Percentiles rank a stretch among this genome's conserved stretches.
Evolutionary conservation across 768 basidiomycete genomes (phyloP).

Genomic region (Baorangia bicolor): DNA sequence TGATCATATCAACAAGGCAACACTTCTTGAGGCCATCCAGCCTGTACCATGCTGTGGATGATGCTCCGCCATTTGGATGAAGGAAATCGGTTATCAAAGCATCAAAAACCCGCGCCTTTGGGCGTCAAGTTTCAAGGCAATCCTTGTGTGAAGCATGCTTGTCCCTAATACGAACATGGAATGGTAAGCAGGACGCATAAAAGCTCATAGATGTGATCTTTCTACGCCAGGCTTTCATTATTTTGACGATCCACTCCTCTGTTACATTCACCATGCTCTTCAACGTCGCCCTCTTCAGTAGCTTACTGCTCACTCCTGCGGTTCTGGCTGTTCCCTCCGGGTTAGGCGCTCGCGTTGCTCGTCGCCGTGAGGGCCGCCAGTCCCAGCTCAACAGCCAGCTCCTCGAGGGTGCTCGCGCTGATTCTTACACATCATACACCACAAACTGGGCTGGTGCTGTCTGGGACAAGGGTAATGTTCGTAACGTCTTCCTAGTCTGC

Average conservation of each 20-base stretch:
- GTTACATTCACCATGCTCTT: neutral
- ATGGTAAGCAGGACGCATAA: neutral
- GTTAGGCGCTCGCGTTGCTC: too few species aligned
- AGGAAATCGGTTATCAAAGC: too few species aligned
- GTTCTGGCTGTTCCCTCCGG: neutral
- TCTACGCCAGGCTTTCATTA: neutral
- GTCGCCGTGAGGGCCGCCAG: neutral
- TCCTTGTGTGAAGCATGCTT: neutral
- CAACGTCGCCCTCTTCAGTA: neutral
- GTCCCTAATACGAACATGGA: neutral
- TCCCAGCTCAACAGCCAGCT: neutral
- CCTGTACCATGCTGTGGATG: too few species aligned
- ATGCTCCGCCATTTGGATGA: too few species aligned
- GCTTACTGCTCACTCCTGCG: neutral
- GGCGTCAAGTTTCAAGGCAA: neutral
- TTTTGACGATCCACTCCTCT: neutral
- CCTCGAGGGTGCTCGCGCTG: neutral
- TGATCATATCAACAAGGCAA: too few species aligned
- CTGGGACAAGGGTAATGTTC: neutral
- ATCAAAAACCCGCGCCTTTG: too few species aligned
- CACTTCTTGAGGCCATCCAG: too few species aligned
- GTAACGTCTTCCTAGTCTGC: neutral
- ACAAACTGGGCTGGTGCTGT: constrained; percentile 10
- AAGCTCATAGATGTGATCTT: neutral
- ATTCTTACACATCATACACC: neutral